Percentiles rank a stretch among this genome's conserved stretches.
Conservation (phyloP, 2,329 filamentous ascomycete genomes). For the Cladosporium sp. region DNA sequence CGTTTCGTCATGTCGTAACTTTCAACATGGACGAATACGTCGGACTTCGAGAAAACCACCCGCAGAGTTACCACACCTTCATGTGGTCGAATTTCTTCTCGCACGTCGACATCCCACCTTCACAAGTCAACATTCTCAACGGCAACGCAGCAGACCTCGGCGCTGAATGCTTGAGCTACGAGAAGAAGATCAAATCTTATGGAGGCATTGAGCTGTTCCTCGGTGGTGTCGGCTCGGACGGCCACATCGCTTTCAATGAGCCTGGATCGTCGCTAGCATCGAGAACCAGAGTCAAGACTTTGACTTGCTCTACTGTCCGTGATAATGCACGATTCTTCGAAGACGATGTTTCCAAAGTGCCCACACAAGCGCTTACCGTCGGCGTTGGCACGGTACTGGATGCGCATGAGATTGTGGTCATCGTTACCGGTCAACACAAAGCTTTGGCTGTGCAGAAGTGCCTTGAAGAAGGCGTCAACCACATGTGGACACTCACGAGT, state of each 20-base stretch:
- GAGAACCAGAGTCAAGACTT: constrained; percentile 77
- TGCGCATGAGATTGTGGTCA: constrained; percentile 74
- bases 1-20: constrained; percentile 82
- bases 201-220: constrained; percentile 85
- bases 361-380: constrained; percentile 77
- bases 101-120: constrained; percentile 73
- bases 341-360: constrained; percentile 68
- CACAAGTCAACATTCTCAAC: constrained; percentile 79
- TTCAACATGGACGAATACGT: constrained; percentile 96
- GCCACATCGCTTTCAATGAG: constrained; percentile 89
- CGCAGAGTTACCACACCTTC: constrained; percentile 84
- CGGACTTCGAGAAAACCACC: constrained; percentile 74
- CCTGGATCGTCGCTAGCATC: constrained; percentile 74
- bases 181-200: constrained; percentile 66
- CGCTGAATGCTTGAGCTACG: constrained; percentile 73
- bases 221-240: constrained; percentile 78
- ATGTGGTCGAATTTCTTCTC: constrained; percentile 94
- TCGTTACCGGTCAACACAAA: constrained; percentile 78
- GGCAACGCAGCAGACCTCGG: constrained; percentile 73
- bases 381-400: constrained; percentile 81
- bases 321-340: constrained; percentile 82
- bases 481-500: constrained; percentile 84
- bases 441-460: constrained; percentile 73
- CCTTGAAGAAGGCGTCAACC: constrained; percentile 76
- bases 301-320: constrained; percentile 80